Conservation (phyloP, 1,284 basidiomycete species). For the Trichosporon sp. region DNA sequence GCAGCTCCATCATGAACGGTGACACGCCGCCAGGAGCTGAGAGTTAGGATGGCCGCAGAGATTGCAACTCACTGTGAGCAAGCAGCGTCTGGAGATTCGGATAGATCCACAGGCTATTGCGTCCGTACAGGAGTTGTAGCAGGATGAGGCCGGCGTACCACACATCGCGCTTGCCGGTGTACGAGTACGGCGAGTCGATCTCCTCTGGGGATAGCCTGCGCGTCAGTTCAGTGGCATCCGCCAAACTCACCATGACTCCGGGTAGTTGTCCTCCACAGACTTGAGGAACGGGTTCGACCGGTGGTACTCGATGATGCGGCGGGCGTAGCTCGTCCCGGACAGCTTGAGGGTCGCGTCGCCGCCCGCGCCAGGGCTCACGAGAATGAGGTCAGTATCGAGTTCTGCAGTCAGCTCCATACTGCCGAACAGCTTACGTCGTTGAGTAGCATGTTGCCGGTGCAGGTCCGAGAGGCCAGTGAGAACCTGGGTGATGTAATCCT, state of each 20-base stretch:
- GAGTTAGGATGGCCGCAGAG: background rate
- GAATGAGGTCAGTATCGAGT: constrained; percentile 39
- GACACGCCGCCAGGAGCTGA: constrained; percentile 28
- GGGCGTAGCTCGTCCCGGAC: constrained; percentile 42
- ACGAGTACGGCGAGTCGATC: constrained; percentile 43
- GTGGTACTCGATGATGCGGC: constrained; percentile 45
- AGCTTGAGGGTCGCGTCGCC: constrained; percentile 38
- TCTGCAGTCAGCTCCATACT: constrained; percentile 19
- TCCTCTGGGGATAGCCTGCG: constrained; percentile 46
- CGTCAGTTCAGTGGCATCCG: background rate
- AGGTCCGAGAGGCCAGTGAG: constrained; percentile 42
- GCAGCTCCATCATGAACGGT: constrained; percentile 30
- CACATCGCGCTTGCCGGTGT: constrained; percentile 45
- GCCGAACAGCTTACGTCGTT: constrained; percentile 35
- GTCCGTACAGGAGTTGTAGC: constrained; percentile 44
- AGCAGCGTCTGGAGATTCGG: constrained; percentile 36
- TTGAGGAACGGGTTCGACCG: constrained; percentile 48
- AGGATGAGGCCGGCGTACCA: constrained; percentile 47
- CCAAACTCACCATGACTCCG: constrained; percentile 41
- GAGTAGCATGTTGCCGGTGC: constrained; percentile 36
- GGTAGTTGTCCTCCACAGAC: constrained; percentile 29
- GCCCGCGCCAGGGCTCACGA: constrained; percentile 26
- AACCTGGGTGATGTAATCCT: constrained; percentile 45
- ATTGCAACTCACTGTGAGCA: constrained; percentile 32
- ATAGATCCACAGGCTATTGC: constrained; percentile 34